Evolutionary conservation across 2,329 filamentous ascomycete species (phyloP).

Genomic region (Monosporascus sp.): DNA sequence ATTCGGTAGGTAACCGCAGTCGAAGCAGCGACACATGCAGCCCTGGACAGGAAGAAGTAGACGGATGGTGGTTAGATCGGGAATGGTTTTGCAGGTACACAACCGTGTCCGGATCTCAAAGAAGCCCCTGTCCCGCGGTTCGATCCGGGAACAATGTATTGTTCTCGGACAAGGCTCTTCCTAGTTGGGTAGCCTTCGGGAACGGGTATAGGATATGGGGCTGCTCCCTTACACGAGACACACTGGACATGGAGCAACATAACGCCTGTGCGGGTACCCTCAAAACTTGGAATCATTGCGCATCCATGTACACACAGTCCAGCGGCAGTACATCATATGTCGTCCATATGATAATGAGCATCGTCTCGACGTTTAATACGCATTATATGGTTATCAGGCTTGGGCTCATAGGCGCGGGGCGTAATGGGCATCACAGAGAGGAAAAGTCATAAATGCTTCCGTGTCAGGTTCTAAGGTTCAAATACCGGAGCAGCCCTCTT

Average conservation of each 20-base stretch:
- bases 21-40: not conserved
- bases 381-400: not conserved
- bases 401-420: not conserved
- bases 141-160: not conserved
- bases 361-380: slow-evolving; percentile 1
- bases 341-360: not conserved
- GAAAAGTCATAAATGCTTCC: not conserved
- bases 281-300: not conserved
- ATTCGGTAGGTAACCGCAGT: not conserved
- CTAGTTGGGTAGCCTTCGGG: not conserved
- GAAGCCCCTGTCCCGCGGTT: not conserved
- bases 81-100: not conserved
- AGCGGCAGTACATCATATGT: not conserved
- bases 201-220: not conserved
- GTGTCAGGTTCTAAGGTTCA: not conserved
- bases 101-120: not conserved
- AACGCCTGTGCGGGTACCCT: not conserved
- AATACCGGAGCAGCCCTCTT: slow-evolving; percentile 20
- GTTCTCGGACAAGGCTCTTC: not conserved
- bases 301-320: not conserved
- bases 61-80: not conserved
- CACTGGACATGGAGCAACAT: not conserved
- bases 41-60: not conserved
- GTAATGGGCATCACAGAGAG: not conserved
- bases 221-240: not conserved